Conservation (phyloP, 1,284 basidiomycete species). For the Ceratobasidium sp. region DNA sequence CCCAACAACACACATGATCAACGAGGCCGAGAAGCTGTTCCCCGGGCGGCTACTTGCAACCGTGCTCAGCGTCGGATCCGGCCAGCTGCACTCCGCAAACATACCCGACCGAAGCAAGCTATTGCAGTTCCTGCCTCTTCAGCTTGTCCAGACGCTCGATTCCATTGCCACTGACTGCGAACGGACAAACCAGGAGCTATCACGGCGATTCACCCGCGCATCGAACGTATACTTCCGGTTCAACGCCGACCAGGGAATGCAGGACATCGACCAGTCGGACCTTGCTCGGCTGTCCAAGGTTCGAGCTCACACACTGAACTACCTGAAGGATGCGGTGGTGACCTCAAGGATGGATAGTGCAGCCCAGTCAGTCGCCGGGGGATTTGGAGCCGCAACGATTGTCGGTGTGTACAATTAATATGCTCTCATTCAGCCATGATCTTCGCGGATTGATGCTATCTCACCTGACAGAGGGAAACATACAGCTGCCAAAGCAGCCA, state of each 20-base stretch:
- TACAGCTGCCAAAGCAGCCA: no score
- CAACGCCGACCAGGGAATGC: slow-evolving; percentile 10
- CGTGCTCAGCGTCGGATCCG: slow-evolving; percentile 16
- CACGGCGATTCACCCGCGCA: background rate
- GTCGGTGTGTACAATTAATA: no score
- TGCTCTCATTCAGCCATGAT: no score
- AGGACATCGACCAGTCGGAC: background rate
- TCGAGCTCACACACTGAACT: background rate
- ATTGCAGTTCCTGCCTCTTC: no score
- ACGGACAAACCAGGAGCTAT: background rate
- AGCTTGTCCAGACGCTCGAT: background rate
- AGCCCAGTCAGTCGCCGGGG: no score
- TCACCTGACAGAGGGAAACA: no score
- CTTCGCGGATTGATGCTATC: no score
- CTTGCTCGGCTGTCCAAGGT: background rate
- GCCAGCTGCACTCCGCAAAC: background rate
- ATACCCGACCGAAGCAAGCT: background rate
- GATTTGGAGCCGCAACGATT: no score
- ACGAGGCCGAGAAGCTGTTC: background rate
- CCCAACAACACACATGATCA: background rate
- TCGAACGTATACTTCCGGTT: slow-evolving; percentile 19
- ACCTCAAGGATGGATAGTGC: no score
- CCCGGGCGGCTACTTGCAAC: background rate
- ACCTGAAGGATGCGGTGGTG: no score
- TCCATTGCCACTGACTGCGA: slow-evolving; percentile 19